Conservation (phyloP, 2,329 filamentous ascomycete genomes). For the Plectosphaerella sp. region DNA sequence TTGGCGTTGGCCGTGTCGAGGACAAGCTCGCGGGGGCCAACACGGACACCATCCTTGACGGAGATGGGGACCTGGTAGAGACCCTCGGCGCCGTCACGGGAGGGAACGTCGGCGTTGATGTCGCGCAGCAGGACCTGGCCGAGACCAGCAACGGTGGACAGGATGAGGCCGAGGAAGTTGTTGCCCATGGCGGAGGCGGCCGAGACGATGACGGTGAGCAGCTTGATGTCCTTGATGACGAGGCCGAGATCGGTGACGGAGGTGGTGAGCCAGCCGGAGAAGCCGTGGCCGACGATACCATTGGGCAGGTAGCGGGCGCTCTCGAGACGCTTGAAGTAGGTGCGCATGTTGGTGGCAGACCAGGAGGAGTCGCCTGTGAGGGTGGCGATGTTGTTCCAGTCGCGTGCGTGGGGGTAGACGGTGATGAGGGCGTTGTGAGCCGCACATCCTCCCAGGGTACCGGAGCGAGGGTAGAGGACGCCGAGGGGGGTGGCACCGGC, state of each 20-base stretch:
- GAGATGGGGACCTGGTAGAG: constrained; percentile 50
- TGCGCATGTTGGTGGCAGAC: constrained; percentile 48
- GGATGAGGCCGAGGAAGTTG: constrained; percentile 12
- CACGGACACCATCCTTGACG: constrained; percentile 36
- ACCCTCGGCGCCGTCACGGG: constrained; percentile 10
- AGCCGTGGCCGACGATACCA: constrained; percentile 45
- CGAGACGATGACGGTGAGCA: constrained; percentile 21
- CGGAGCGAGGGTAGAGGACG: constrained; percentile 41
- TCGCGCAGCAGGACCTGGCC: constrained; percentile 21
- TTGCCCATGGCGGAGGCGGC: constrained; percentile 24
- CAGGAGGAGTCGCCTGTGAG: constrained; percentile 59
- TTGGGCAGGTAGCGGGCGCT: constrained; percentile 45
- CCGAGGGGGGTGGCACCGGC: constrained; percentile 34
- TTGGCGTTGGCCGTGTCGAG: constrained; percentile 40
- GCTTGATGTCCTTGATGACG: constrained; percentile 21
- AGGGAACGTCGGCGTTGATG: constrained; percentile 19
- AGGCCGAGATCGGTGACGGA: constrained; percentile 12
- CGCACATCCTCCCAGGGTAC: constrained; percentile 45
- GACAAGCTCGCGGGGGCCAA: constrained; percentile 46
- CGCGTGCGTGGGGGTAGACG: constrained; percentile 53
- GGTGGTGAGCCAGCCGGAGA: constrained; percentile 45
- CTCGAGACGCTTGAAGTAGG: constrained; percentile 54
- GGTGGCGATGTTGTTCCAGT: constrained; percentile 53
- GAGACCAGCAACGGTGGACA: constrained; percentile 19
- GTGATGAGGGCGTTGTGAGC: constrained; percentile 58